Percentiles rank a stretch among this genome's conserved stretches.
phyloP scores from a whole-genome alignment of 2,329 filamentous ascomycete species.

The Saccharata proteae region DNA sequence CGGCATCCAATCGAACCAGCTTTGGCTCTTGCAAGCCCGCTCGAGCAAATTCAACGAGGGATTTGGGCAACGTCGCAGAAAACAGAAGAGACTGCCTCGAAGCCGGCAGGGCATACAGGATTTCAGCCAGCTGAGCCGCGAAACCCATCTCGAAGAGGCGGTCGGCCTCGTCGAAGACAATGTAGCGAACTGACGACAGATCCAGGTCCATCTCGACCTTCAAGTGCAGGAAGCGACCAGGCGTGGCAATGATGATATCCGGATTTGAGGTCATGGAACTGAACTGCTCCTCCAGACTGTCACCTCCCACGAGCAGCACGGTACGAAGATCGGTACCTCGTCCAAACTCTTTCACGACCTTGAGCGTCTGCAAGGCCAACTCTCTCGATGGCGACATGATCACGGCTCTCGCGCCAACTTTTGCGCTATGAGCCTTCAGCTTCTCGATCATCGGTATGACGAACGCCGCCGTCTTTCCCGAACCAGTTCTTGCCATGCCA shows the following conservation, averaged over 20 bases:
- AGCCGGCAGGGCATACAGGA: constrained; percentile 73
- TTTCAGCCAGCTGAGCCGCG: constrained; percentile 82
- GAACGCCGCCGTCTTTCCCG: constrained; percentile 95
- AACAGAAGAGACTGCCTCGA: constrained; percentile 86
- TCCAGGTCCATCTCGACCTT: constrained; percentile 95
- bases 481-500: constrained; percentile 97
- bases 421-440: constrained; percentile 74
- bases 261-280: constrained; percentile 85
- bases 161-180: constrained; percentile 97
- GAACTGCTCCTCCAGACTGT: constrained; percentile 93
- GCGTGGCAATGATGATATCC: constrained; percentile 94
- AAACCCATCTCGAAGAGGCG: constrained; percentile 98
- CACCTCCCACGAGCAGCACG: constrained; percentile 86
- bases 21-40: constrained; percentile 88
- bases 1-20: constrained; percentile 79
- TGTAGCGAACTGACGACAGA: constrained; percentile 81
- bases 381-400: constrained; percentile 90
- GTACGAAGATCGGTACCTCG: constrained; percentile 82
- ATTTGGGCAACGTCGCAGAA: constrained; percentile 88
- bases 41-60: constrained; percentile 87
- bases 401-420: constrained; percentile 74
- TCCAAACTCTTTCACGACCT: constrained; percentile 90
- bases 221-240: constrained; percentile 88
- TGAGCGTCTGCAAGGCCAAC: constrained; percentile 84
- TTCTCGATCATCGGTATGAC: constrained; percentile 97